phyloP scores from a whole-genome alignment of 306 rosid genomes.

The Vicia sativa region DNA sequence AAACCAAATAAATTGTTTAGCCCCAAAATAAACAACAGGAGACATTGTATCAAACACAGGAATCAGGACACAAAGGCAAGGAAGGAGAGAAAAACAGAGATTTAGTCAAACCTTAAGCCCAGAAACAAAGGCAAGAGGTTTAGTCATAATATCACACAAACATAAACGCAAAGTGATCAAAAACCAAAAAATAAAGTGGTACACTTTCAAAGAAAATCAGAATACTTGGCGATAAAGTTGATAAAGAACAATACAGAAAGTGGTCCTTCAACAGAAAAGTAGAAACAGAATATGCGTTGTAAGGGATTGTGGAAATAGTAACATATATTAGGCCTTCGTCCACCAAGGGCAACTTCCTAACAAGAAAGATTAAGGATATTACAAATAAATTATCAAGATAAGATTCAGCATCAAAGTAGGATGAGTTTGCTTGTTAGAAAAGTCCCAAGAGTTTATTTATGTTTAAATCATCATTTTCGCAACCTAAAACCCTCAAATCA shows the following conservation, averaged over 20 bases:
- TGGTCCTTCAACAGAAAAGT: neutral
- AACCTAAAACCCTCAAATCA: neutral
- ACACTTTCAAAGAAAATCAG: neutral
- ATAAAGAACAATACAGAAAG: constrained; percentile 5
- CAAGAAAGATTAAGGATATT: neutral
- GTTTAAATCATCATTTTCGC: neutral
- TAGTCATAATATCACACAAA: neutral
- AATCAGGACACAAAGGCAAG: neutral
- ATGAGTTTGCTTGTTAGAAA: neutral
- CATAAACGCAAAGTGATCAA: neutral
- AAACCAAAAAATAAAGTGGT: neutral
- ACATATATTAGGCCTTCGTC: neutral
- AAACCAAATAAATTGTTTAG: neutral
- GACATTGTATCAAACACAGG: neutral
- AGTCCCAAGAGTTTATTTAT: neutral
- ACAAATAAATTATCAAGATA: neutral
- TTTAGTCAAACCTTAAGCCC: neutral
- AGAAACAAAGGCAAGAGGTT: neutral
- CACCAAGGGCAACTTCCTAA: neutral
- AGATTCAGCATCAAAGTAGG: neutral
- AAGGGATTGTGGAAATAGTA: neutral
- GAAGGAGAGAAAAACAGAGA: constrained; percentile 4
- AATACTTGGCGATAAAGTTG: neutral
- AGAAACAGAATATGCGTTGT: constrained; percentile 3
- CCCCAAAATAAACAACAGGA: neutral